phyloP scores from a whole-genome alignment of 208 protist species.

The Acanthamoeba lenticulata region DNA sequence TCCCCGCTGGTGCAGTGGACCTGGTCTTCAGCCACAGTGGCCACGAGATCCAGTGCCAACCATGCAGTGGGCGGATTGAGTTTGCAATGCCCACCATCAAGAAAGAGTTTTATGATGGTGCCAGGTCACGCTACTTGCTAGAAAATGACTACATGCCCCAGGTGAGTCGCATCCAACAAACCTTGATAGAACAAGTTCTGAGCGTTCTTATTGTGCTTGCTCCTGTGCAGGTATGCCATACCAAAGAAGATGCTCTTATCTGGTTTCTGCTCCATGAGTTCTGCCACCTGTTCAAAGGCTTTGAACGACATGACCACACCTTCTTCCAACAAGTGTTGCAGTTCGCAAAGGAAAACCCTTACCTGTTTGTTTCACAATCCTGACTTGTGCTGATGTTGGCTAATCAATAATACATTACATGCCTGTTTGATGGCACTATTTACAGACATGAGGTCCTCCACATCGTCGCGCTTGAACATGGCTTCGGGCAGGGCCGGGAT shows the following conservation, averaged over 20 bases:
- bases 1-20: neutral
- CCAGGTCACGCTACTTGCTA: neutral
- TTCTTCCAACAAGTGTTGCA: neutral
- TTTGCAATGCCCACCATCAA: neutral
- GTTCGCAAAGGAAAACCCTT: neutral
- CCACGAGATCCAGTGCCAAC: neutral
- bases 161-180: neutral
- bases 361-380: neutral
- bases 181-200: too few relatives aligned
- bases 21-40: neutral
- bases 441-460: too few relatives aligned
- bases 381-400: too few relatives aligned
- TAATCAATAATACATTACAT: neutral
- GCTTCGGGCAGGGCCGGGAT: too few relatives aligned
- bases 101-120: neutral
- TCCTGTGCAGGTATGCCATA: neutral
- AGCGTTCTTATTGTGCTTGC: too few relatives aligned
- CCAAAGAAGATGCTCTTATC: neutral
- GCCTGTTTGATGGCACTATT: neutral
- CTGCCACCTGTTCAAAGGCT: neutral
- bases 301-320: neutral
- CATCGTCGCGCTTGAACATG: too few relatives aligned
- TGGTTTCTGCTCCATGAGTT: conserved; percentile 32
- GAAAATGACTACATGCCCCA: neutral
- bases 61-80: neutral